Percentiles rank a stretch among this genome's conserved stretches.
These are phyloP conservation scores for Strobilomyces echinocephalus DNA, from an alignment of 768 basidiomycete species.

Conservation along the genomic window DNA sequence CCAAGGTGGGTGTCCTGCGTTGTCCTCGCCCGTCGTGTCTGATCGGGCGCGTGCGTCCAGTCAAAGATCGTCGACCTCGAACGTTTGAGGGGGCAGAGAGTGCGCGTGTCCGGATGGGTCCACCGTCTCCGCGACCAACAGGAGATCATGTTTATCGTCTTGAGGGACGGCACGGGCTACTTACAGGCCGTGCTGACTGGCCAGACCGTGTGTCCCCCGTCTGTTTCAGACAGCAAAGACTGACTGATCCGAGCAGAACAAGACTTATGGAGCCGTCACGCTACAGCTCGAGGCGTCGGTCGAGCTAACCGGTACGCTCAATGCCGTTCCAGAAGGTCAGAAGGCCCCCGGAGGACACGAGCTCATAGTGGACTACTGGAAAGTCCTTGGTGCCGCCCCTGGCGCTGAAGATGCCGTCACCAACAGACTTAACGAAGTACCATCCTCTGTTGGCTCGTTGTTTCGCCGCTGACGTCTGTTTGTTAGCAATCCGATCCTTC, in stretches of 20 bases:
- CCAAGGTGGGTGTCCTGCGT: slow-evolving; percentile 44
- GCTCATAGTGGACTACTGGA: slow-evolving; percentile 91
- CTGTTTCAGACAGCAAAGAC: neutral
- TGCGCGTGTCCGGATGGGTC: slow-evolving; percentile 92
- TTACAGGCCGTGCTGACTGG: slow-evolving; percentile 73
- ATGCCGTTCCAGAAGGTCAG: slow-evolving; percentile 87
- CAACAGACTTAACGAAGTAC: slow-evolving; percentile 85
- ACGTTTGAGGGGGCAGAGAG: slow-evolving; percentile 63
- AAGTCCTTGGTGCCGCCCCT: slow-evolving; percentile 79
- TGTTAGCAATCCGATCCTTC: slow-evolving; percentile 76
- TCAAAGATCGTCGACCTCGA: slow-evolving; percentile 62
- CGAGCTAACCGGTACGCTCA: slow-evolving; percentile 80
- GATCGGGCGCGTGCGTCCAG: slow-evolving; percentile 34
- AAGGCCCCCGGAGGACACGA: slow-evolving; percentile 86
- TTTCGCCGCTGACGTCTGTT: slow-evolving; percentile 1
- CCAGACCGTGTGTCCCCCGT: slow-evolving; percentile 51
- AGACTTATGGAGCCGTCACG: slow-evolving; percentile 89
- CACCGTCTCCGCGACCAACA: slow-evolving; percentile 91
- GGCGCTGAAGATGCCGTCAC: slow-evolving; percentile 88
- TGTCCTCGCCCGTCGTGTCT: neutral
- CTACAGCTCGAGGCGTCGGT: slow-evolving; percentile 87
- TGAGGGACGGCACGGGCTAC: slow-evolving; percentile 95
- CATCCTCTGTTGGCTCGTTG: neutral
- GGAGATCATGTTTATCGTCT: slow-evolving; percentile 86
- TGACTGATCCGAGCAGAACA: slow-evolving; percentile 46